These are phyloP conservation scores for Ogataea ganodermae DNA, from an alignment of 805 yeast species.

Conservation along the genomic window DNA sequence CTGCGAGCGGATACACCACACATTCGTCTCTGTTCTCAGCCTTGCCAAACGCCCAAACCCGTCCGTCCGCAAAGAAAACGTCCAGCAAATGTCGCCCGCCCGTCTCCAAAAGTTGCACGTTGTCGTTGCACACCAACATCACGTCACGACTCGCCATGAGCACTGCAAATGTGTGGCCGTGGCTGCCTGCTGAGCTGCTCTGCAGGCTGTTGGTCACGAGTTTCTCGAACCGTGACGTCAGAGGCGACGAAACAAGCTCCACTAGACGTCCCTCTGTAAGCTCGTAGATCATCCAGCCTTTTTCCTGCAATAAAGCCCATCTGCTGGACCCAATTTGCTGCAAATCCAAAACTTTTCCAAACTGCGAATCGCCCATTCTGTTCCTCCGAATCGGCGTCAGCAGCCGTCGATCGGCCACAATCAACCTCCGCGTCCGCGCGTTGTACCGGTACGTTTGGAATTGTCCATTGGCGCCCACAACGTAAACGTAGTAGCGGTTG, in stretches of 20 bases:
- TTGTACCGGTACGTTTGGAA: slow-evolving; percentile 23
- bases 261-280: slow-evolving; percentile 10
- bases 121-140: slow-evolving; percentile 20
- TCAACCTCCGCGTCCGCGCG: neutral
- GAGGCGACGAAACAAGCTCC: slow-evolving; percentile 29
- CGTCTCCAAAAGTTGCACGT: slow-evolving; percentile 12
- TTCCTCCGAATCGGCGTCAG: slow-evolving; percentile 8
- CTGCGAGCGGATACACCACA: neutral
- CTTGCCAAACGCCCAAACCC: slow-evolving; percentile 7
- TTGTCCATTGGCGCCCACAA: slow-evolving; percentile 25
- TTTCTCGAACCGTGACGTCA: slow-evolving; percentile 23
- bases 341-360: slow-evolving; percentile 26
- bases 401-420: slow-evolving; percentile 16
- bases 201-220: neutral
- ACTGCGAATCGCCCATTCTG: slow-evolving; percentile 20
- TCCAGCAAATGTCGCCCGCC: slow-evolving; percentile 3
- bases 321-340: slow-evolving; percentile 9
- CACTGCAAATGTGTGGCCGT: slow-evolving; percentile 19
- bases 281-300: slow-evolving; percentile 35
- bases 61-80: neutral
- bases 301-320: slow-evolving; percentile 31
- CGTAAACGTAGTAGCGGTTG: slow-evolving; percentile 22
- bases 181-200: slow-evolving; percentile 3
- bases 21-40: neutral
- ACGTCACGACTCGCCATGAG: slow-evolving; percentile 24